These are phyloP conservation scores for Penicillium atrosanguineum DNA, from an alignment of 495 filamentous ascomycete genomes.

Conservation along the genomic window DNA sequence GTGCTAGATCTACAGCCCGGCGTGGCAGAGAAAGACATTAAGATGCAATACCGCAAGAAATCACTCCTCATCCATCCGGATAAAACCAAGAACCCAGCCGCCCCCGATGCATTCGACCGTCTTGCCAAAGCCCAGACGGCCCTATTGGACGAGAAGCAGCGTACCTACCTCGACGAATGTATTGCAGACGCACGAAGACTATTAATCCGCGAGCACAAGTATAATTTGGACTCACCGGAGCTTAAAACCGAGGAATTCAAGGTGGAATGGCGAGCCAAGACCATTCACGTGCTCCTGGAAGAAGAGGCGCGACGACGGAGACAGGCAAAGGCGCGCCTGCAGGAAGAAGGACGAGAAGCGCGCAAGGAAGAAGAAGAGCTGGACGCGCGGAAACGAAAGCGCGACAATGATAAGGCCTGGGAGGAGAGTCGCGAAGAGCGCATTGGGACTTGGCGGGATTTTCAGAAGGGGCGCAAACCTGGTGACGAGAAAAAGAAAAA, in stretches of 20 bases:
- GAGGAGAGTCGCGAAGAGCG: slow-evolving; percentile 86
- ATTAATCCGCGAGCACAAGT: slow-evolving; percentile 88
- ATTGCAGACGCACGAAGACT: slow-evolving; percentile 95
- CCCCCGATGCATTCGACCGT: slow-evolving; percentile 94
- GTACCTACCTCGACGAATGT: slow-evolving; percentile 82
- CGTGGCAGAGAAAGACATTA: slow-evolving; percentile 94
- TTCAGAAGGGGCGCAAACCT: slow-evolving; percentile 66
- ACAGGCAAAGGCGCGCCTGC: slow-evolving; percentile 90
- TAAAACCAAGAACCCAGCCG: slow-evolving; percentile 87
- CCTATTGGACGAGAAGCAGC: slow-evolving; percentile 91
- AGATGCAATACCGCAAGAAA: slow-evolving; percentile 87
- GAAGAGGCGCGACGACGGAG: slow-evolving; percentile 81
- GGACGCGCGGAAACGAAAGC: slow-evolving; percentile 83
- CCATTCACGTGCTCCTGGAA: slow-evolving; percentile 87
- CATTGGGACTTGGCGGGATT: slow-evolving; percentile 93
- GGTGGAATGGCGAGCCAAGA: slow-evolving; percentile 85
- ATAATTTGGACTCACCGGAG: slow-evolving; percentile 84
- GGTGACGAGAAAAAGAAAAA: slow-evolving; percentile 64
- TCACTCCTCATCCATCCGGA: slow-evolving; percentile 98
- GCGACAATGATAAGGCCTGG: slow-evolving; percentile 91
- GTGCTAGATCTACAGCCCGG: slow-evolving; percentile 95
- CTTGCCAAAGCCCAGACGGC: slow-evolving; percentile 91
- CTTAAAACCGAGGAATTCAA: slow-evolving; percentile 75
- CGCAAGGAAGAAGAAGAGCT: slow-evolving; percentile 83
- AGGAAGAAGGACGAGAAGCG: slow-evolving; percentile 93